Base-by-base conservation (phyloP, 257 asterid species). In the Solanum chiquidenum region DNA sequence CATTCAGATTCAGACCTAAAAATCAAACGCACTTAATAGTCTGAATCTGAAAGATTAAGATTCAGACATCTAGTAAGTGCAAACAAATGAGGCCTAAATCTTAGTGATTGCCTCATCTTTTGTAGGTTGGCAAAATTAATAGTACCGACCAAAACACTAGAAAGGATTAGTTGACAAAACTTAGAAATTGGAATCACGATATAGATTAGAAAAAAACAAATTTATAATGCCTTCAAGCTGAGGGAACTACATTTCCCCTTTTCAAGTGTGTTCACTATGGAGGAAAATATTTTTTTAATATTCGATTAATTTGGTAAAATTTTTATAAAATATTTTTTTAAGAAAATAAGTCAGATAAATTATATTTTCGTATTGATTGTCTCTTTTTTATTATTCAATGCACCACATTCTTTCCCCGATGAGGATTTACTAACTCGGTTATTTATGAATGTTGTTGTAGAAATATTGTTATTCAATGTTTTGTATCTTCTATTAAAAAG, bases 321-420 rank as follows among this genome's bases (percentile, higher is more conserved):
- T 0, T 46, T 16, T 6, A 16, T 1, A 52, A 60, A 23, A 9
- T 9, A 0, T 16, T 52, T 52, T 52, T 52, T 3, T 5, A 0
- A 0, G 2, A 21, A 23, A 62, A 20, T 20, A 55, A 21, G 4
- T 6, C 1, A 55, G 0, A 55, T 20, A 58, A 58, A 3, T 21
- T 3, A 60, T 8, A 21, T 60, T 60, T 60, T 4, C 18, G 8
- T 21, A 60, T 60, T 60, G 6, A 60, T 60, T 21, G 27, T 60
- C 2, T 7, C 64, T 1, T 55, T 1, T 55, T 1, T 52, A 6
- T 52, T 3, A 4, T 52, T 55, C n/a, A 12, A 44, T 37, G 7
- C 40, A 37, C 40, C 40, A 37, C 2, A 38, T 0, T 38, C 44
- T 38, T 38, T 37, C 40, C 40, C 40, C 40, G 0, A 55, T 14